phyloP scores from a whole-genome alignment of 2,329 filamentous ascomycete species.

The Chaetomium olivaceum region DNA sequence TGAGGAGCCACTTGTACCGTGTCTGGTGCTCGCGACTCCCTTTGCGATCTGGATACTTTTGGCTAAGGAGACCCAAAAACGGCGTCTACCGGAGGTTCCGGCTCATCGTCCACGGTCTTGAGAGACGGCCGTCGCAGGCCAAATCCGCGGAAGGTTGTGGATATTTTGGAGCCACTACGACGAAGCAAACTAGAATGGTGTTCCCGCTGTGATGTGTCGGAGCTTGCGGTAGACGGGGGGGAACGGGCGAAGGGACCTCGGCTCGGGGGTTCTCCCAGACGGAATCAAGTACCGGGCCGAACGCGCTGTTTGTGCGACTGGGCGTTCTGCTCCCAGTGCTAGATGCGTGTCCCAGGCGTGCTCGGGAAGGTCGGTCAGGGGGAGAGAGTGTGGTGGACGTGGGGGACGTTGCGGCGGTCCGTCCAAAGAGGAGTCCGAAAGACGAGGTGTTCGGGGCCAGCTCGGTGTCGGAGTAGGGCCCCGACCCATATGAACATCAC shows the following conservation, averaged over 20 bases:
- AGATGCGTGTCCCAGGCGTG: not conserved
- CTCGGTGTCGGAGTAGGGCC: not conserved
- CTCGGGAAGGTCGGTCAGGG: slow-evolving; percentile 20
- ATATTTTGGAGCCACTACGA: slow-evolving; percentile 26
- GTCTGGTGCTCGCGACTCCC: slow-evolving; percentile 43
- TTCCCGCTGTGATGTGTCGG: not conserved
- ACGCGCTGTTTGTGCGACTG: slow-evolving; percentile 20
- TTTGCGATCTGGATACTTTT: slow-evolving; percentile 41
- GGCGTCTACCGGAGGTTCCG: not conserved
- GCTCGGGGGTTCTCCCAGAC: slow-evolving; percentile 27
- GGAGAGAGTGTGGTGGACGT: slow-evolving; percentile 13
- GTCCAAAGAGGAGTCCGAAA: not conserved
- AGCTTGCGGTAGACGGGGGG: not conserved
- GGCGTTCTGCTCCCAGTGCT: not conserved
- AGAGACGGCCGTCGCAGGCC: slow-evolving; percentile 1
- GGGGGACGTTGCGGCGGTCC: not conserved
- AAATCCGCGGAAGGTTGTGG: slow-evolving; percentile 18
- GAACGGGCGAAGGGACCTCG: slow-evolving; percentile 1
- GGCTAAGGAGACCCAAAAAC: slow-evolving; percentile 13
- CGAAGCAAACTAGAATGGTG: slow-evolving; percentile 13
- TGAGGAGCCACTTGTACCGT: slow-evolving; percentile 40
- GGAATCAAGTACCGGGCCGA: slow-evolving; percentile 17
- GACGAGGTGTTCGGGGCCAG: not conserved
- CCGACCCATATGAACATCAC: slow-evolving; percentile 11
- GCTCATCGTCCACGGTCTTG: not conserved